A percentile compares a stretch with the other conserved stretches of the same genome.
phyloP scores from a whole-genome alignment of 164 flowering plant species.

The Warburgia ugandensis region DNA sequence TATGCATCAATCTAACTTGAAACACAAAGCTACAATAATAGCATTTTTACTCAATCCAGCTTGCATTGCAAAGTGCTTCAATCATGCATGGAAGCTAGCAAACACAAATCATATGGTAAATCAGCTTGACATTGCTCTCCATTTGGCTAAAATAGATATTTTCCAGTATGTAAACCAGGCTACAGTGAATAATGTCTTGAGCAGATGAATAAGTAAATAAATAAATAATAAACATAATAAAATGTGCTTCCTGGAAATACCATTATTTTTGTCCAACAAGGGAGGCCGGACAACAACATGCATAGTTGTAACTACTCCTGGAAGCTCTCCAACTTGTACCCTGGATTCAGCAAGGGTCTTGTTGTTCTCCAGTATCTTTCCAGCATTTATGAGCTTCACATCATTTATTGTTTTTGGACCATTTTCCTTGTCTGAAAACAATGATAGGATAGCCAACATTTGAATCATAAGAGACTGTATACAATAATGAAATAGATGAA shows the following conservation, averaged over 20 bases:
- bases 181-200: not conserved
- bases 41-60: no score
- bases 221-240: not conserved
- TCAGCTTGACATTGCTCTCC: no score
- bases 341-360: slow-evolving; percentile 54
- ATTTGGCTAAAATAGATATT: no score
- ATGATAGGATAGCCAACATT: not conserved
- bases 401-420: slow-evolving; percentile 49
- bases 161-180: no score
- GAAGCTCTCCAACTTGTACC: slow-evolving; percentile 44
- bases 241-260: slow-evolving; percentile 18
- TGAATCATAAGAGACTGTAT: not conserved
- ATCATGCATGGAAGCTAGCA: no score
- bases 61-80: no score
- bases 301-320: slow-evolving; percentile 64
- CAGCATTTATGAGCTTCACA: slow-evolving; percentile 66
- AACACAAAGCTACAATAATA: no score
- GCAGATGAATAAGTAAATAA: not conserved
- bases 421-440: slow-evolving; percentile 36
- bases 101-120: no score
- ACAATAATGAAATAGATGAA: not conserved
- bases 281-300: slow-evolving; percentile 61
- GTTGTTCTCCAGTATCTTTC: slow-evolving; percentile 60
- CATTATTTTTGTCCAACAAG: slow-evolving; percentile 32
- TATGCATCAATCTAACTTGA: no score